Base-by-base conservation (phyloP, 768 basidiomycete genomes). In the Porphyrellus cyaneotinctus region DNA sequence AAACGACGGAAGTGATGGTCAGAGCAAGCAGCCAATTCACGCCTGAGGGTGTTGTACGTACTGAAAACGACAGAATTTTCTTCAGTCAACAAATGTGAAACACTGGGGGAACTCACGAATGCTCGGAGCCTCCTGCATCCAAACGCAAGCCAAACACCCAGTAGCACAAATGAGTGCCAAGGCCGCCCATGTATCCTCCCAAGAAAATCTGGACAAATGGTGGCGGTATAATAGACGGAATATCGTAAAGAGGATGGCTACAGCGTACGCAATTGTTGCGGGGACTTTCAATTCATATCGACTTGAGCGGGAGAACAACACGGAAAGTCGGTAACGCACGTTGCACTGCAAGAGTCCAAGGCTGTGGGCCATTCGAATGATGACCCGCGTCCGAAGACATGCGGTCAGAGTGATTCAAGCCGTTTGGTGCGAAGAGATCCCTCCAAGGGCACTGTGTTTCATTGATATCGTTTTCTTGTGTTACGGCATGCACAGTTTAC, bases 111-210 rank as follows among this genome's bases (percentile, higher is more conserved):
- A 64, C 66, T 32, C 42, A 68, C 67, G 8, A 6, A 0, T 13
- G 1, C 1, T 1, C 0, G 54, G 52, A 6, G 18, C 1, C 32
- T 17, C 6, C n/a, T 44, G 30, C 22, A 58, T 57, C 65, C 67
- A 69, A 13, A 64, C 8, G 41, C 57, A 50, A 24, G 39, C 39
- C 8, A 67, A 51, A 49, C 62, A 67, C 11, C 9, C 41, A 8
- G 64, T 41, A 33, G 61, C 65, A 35, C 42, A 60, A 42, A 62
- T 15, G 31, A 67, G 65, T 8, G 65, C 65, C 31, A 58, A 9
- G 2, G 51, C 44, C 6, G 65, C 65, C 65, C 65, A 69, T 30
- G 53, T 37, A 31, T 67, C 65, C 22, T 67, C 65, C 65, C 65
- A 69, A 53, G 60, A 58, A 50, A 64, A 60, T 23, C 24, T 58